Evolutionary conservation across 2,329 filamentous ascomycete species (phyloP).

Genomic region (Pezicula radicicola): DNA sequence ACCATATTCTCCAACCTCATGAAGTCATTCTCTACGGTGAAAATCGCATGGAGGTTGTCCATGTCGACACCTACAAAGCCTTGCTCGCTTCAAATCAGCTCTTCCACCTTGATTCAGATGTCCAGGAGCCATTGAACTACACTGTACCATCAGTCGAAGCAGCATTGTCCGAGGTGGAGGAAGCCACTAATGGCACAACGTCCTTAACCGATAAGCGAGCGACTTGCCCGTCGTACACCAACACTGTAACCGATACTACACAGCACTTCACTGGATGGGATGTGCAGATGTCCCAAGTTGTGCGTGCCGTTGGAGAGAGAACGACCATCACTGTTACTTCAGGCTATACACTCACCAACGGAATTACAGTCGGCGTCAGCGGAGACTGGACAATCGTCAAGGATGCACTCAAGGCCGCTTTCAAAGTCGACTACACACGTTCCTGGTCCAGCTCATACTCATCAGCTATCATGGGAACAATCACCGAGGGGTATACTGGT

Average conservation of each 20-base stretch:
- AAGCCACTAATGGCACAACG: neutral
- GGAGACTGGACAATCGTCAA: constrained; percentile 1
- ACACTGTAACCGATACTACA: neutral
- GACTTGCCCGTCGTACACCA: neutral
- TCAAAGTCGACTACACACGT: neutral
- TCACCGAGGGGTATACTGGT: neutral
- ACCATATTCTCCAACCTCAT: neutral
- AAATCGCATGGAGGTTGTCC: neutral
- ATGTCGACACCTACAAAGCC: neutral
- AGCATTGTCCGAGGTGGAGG: neutral
- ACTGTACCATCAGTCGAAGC: neutral
- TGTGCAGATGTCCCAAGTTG: neutral
- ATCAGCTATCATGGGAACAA: neutral
- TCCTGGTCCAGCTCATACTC: neutral
- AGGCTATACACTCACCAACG: neutral
- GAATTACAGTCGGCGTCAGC: neutral
- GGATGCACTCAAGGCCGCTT: neutral
- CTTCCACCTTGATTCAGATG: neutral
- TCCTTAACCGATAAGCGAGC: neutral
- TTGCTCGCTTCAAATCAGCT: neutral
- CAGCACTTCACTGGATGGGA: constrained; percentile 1
- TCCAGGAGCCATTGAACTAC: neutral
- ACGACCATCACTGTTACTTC: neutral
- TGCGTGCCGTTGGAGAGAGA: neutral
- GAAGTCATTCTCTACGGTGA: constrained; percentile 1